Evolutionary conservation across 2,329 filamentous ascomycete genomes (phyloP).

Genomic region (Pseudocercospora eumusae): DNA sequence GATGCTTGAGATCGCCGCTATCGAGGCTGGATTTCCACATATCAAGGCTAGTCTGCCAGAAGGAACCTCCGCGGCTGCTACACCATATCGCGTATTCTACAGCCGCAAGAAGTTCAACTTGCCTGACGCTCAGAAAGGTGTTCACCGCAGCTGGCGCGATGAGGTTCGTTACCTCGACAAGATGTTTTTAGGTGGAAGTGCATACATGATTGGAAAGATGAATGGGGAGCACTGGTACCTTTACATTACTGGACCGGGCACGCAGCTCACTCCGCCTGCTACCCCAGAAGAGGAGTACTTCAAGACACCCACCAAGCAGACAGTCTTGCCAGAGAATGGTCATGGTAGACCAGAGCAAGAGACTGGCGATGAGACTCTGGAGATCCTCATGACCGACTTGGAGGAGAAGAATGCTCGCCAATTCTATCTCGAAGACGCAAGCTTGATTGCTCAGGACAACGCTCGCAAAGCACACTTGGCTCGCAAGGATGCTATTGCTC

Average conservation of each 20-base stretch:
- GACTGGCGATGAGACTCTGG: slow-evolving; percentile 69
- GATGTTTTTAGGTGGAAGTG: slow-evolving; percentile 87
- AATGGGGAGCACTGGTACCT: slow-evolving; percentile 99
- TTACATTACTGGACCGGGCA: slow-evolving; percentile 88
- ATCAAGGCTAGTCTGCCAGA: slow-evolving; percentile 66
- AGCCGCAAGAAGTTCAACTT: slow-evolving; percentile 98
- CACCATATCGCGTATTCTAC: slow-evolving; percentile 95
- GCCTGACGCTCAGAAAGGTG: slow-evolving; percentile 88
- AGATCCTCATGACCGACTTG: slow-evolving; percentile 69
- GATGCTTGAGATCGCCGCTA: slow-evolving; percentile 86
- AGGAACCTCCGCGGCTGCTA: slow-evolving; percentile 70
- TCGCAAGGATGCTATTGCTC: slow-evolving; percentile 60
- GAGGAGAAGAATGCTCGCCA: slow-evolving; percentile 66
- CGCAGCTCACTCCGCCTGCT: slow-evolving; percentile 74
- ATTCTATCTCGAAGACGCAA: slow-evolving; percentile 77
- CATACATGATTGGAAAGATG: slow-evolving; percentile 99
- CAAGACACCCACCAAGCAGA: slow-evolving; percentile 59
- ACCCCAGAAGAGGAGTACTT: slow-evolving; percentile 63
- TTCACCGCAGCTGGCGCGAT: slow-evolving; percentile 95
- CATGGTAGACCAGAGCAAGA: slow-evolving; percentile 39
- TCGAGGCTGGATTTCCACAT: slow-evolving; percentile 85
- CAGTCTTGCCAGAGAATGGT: slow-evolving; percentile 59
- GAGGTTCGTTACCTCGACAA: slow-evolving; percentile 91
- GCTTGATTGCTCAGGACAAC: slow-evolving; percentile 82
- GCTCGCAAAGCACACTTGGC: slow-evolving; percentile 66